Percentiles rank a stretch among this genome's conserved stretches.
Evolutionary conservation across 2,329 filamentous ascomycete genomes (phyloP).

Genomic region (Escovopsis sp.): DNA sequence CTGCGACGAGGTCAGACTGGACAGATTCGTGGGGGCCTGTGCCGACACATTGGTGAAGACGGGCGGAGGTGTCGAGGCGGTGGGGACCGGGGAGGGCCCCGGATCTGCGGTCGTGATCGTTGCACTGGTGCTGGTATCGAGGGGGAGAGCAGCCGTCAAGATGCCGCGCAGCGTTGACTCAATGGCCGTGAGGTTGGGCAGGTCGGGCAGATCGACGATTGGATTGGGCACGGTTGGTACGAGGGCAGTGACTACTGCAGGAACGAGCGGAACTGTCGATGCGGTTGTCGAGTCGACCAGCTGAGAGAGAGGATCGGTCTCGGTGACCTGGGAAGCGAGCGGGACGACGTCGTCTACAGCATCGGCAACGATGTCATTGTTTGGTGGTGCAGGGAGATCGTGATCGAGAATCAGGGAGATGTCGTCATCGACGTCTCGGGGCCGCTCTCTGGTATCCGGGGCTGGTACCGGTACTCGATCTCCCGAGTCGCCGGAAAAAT

Average conservation of each 20-base stretch:
- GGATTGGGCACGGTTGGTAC: not conserved
- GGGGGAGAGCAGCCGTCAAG: too few species aligned
- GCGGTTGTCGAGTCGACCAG: conserved; percentile 26
- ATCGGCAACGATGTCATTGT: conserved; percentile 4
- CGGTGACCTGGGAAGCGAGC: conserved; percentile 32
- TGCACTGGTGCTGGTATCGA: not conserved
- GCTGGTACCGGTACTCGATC: conserved; percentile 15
- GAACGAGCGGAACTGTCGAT: conserved; percentile 26
- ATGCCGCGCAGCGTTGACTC: too few species aligned
- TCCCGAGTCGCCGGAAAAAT: not conserved
- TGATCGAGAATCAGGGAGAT: not conserved
- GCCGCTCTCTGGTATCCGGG: conserved; percentile 7
- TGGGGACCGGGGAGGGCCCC: conserved; percentile 1
- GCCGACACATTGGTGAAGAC: not conserved
- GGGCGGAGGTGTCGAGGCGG: not conserved
- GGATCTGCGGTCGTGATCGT: not conserved
- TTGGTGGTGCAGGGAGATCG: conserved; percentile 6
- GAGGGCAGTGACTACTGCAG: conserved; percentile 19
- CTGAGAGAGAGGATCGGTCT: conserved; percentile 41
- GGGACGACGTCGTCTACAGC: not conserved
- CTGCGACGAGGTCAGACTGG: conserved; percentile 1
- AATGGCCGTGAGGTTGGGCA: too few species aligned
- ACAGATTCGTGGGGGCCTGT: not conserved
- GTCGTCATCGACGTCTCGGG: conserved; percentile 6
- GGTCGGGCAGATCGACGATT: not conserved